Evolutionary conservation across 2,329 filamentous ascomycete genomes (phyloP), one percentile per base, ranked within the genome.

Genomic region (Epicoccum nigrum): DNA sequence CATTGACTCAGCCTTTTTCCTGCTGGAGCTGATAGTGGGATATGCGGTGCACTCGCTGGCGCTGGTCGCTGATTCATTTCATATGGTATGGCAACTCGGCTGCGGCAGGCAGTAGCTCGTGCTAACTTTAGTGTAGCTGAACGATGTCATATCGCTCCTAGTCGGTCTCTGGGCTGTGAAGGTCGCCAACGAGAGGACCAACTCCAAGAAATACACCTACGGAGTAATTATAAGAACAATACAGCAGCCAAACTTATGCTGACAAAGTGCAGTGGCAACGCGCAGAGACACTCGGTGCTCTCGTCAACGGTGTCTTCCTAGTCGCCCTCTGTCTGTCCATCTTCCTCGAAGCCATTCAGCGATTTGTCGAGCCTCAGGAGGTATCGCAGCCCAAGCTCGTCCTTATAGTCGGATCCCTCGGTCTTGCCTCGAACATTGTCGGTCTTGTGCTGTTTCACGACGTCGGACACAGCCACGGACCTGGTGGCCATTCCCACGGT

Each of bases 261-360:
- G 33, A 73, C 52, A 17, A 9, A 27, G 15, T 17, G 28, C 64
- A 93, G 89, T 99, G 92, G 90, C 88, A 97, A 79, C 90, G 94
- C 63, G 94, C 94, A 28, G 94, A 99, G 79, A 97, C 96, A 9
- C 82, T 99, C 5, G 94, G 94, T 68, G 94, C 94, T 39, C 87
- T 97, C 64, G 90, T 97, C 76, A 99, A 99, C 68, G 94, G 94
- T 61, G 93, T 97, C 37, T 99, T 99, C 78, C 82, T 99, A 35
- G 94, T 99, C 68, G 94, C 94, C 7, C 84, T 99, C 7, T 99
- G 94, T 77, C 81, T 99, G 49, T 95, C 93, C 42, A 99, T 99
- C 74, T 89, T 97, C 68, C 86, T 99, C 65, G 94, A 99, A 75
- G 94, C 94, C 13, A 83, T 97, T 54, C 91, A 92, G 65, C 88